Base-by-base conservation (phyloP, 75 land plant species). In the Pinus albicaulis region DNA sequence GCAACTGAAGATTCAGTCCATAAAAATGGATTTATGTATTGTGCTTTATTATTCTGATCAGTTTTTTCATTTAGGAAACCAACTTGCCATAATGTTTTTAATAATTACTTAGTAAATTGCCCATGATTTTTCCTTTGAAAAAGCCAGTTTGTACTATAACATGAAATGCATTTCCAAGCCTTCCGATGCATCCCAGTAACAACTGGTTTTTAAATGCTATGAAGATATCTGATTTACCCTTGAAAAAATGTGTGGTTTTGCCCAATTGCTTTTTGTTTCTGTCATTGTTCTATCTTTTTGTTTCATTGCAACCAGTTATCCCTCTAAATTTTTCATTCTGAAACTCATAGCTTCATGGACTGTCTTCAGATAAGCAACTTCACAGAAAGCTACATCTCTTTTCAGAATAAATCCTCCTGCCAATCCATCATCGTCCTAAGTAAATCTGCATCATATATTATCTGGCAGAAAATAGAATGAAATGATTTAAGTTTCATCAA, bases 331-430 rank as follows among this genome's bases (percentile, higher is more conserved):
- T 44, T 44, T 44, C 52, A 44, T 7, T 44, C 52, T 6, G 10
- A 44, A 44, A 44, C 10, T 44, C 10, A 0, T 44, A 44, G 52
- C 52, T 44, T 44, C 52, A 44, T 44, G 52, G 8, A 7, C 52
- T 8, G 52, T 7, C 52, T 44, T 44, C 52, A 44, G 52, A 44
- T 44, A 44, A 19, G 72, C 16, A 20, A 78, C 77, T 36, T 59
- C 55, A 17, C 78, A 38, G 55, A 63, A 65, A 26, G 73, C 78
- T n/a, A 78, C 48, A 68, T 82, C 77, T 55, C 59, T 73, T 55
- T 63, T 56, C 55, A 44, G n/a, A 53, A 56, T 75, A 59, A 23
- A 24, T 28, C 66, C 85, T 48, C 59, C 72, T 38, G 83, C 84
- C 72, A 68, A 26, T 12, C 78, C 60, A 25, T 81, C 83, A 20